These are phyloP conservation scores for Cytospora piceae DNA, from an alignment of 2,329 filamentous ascomycete genomes.

Conservation along the genomic window DNA sequence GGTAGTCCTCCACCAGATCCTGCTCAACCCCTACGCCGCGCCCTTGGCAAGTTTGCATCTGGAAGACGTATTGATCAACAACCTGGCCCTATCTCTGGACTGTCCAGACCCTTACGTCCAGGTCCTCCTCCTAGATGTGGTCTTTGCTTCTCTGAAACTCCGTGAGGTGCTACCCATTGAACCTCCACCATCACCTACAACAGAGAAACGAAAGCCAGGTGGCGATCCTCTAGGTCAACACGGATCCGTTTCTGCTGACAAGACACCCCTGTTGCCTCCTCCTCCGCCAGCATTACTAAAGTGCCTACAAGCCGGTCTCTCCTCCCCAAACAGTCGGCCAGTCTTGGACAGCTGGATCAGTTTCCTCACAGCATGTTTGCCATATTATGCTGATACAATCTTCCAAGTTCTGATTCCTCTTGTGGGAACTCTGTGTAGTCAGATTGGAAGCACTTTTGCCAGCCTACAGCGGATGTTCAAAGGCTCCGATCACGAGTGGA, in stretches of 20 bases:
- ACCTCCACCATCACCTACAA: constrained; percentile 47
- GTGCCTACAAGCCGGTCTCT: constrained; percentile 81
- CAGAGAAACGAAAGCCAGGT: constrained; percentile 51
- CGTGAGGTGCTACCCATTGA: constrained; percentile 49
- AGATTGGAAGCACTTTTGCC: constrained; percentile 74
- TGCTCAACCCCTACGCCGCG: constrained; percentile 64
- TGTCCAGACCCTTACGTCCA: constrained; percentile 73
- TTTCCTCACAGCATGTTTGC: constrained; percentile 81
- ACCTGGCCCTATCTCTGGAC: constrained; percentile 63
- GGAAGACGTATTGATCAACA: constrained; percentile 71
- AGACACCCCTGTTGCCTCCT: constrained; percentile 43
- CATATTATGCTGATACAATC: constrained; percentile 80
- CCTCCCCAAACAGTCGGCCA: constrained; percentile 71
- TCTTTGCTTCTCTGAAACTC: constrained; percentile 74
- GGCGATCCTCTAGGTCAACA: constrained; percentile 47
- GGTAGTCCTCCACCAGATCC: constrained; percentile 70
- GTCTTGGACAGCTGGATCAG: constrained; percentile 91
- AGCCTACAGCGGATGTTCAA: constrained; percentile 69
- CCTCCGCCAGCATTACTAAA: constrained; percentile 77
- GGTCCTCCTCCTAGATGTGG: constrained; percentile 76
- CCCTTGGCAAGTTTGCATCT: constrained; percentile 66
- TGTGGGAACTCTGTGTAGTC: constrained; percentile 83
- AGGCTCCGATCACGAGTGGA: constrained; percentile 28
- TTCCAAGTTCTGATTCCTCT: constrained; percentile 90
- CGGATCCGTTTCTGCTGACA: constrained; percentile 43